A percentile compares a stretch with the other conserved stretches of the same genome.
These are phyloP conservation scores for Aspergillus neoniger DNA, from an alignment of 2,329 filamentous ascomycete species.

Conservation along the genomic window DNA sequence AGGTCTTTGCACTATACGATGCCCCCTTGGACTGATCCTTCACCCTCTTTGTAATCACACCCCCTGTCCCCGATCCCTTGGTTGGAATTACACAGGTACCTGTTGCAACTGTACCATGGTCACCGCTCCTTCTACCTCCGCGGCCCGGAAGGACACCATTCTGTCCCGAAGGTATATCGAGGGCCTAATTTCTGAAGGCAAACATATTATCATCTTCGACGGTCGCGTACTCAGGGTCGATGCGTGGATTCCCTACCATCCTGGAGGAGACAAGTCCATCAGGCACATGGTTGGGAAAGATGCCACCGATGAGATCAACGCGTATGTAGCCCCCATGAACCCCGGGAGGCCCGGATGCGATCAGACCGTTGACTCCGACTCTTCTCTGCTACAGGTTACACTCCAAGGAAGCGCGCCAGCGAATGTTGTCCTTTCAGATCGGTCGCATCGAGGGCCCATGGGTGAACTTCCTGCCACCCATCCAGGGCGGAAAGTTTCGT, in stretches of 20 bases:
- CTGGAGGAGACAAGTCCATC: slow-evolving; percentile 88
- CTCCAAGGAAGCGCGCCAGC: slow-evolving; percentile 71
- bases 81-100: background rate
- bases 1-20: background rate
- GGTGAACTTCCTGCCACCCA: slow-evolving; percentile 86
- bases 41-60: background rate
- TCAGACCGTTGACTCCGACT: slow-evolving; percentile 17
- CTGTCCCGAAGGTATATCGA: slow-evolving; percentile 70
- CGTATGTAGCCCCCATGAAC: slow-evolving; percentile 57
- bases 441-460: slow-evolving; percentile 79
- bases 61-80: background rate
- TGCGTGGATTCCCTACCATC: slow-evolving; percentile 84
- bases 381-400: slow-evolving; percentile 64
- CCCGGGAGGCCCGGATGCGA: slow-evolving; percentile 7
- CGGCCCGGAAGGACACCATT: slow-evolving; percentile 49
- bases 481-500: slow-evolving; percentile 82
- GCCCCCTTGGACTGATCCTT: slow-evolving; percentile 2
- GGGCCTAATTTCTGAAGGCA: slow-evolving; percentile 77
- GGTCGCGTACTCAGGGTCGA: slow-evolving; percentile 83
- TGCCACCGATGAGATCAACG: slow-evolving; percentile 91
- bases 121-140: slow-evolving; percentile 12
- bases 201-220: slow-evolving; percentile 77
- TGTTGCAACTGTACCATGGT: slow-evolving; percentile 3
- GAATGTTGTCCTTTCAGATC: slow-evolving; percentile 81
- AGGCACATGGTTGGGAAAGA: slow-evolving; percentile 90